Evolutionary conservation across 352 stramenopile genomes (phyloP).

Genomic region (Globisporangium apiculatum): DNA sequence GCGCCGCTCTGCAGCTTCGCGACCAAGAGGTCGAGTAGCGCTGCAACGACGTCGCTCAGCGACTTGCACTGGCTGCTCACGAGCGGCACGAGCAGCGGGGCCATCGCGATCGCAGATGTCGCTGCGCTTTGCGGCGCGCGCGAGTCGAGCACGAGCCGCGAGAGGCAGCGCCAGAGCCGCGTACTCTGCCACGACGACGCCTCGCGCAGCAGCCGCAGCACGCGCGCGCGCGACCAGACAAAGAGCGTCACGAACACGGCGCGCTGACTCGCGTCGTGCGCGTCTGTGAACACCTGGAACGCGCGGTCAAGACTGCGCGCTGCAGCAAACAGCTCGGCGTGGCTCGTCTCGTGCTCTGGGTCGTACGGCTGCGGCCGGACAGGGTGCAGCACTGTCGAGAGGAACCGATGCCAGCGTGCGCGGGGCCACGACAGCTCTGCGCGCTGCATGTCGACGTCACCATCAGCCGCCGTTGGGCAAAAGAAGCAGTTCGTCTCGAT

Average conservation of each 20-base stretch:
- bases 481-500: slow-evolving; percentile 28
- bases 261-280: slow-evolving; percentile 15
- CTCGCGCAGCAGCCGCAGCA: slow-evolving; percentile 18
- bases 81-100: slow-evolving; percentile 35
- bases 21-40: slow-evolving; percentile 34
- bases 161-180: slow-evolving; percentile 30
- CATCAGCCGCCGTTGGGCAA: neutral
- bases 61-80: slow-evolving; percentile 23
- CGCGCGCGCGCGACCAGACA: slow-evolving; percentile 32
- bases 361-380: slow-evolving; percentile 10
- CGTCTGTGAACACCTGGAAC: slow-evolving; percentile 17
- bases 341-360: neutral
- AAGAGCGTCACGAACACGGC: slow-evolving; percentile 38
- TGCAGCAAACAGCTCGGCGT: slow-evolving; percentile 4
- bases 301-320: slow-evolving; percentile 3
- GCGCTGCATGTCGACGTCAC: neutral
- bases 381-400: slow-evolving; percentile 26
- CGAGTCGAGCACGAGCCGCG: slow-evolving; percentile 26
- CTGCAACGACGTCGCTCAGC: slow-evolving; percentile 26
- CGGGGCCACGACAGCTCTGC: neutral
- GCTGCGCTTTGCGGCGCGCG: slow-evolving; percentile 15
- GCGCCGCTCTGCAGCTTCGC: slow-evolving; percentile 22
- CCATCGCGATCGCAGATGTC: slow-evolving; percentile 28
- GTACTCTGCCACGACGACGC: slow-evolving; percentile 35
- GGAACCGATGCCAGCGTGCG: slow-evolving; percentile 5